phyloP scores from a whole-genome alignment of 1,284 basidiomycete genomes.

The Fomitopsis betulina region DNA sequence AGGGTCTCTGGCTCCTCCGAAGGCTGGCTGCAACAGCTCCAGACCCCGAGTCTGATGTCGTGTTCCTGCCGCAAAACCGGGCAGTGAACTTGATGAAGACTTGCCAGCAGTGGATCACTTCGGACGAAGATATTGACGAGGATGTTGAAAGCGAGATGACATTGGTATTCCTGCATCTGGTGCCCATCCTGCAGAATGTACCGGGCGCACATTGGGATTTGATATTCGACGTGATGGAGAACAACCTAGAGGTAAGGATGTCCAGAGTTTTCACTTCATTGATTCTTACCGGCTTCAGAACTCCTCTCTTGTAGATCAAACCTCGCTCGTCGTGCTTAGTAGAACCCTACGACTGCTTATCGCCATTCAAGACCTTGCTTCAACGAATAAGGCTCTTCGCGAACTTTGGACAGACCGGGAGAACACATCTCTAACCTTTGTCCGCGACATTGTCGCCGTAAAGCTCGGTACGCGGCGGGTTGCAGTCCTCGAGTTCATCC shows the following conservation, averaged over 20 bases:
- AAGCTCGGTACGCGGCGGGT: slow-evolving; percentile 40
- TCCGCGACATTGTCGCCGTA: slow-evolving; percentile 55
- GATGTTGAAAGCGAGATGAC: slow-evolving; percentile 78
- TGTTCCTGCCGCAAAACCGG: slow-evolving; percentile 85
- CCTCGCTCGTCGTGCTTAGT: slow-evolving; percentile 59
- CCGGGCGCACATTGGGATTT: slow-evolving; percentile 90
- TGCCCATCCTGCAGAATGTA: slow-evolving; percentile 86
- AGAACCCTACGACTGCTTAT: slow-evolving; percentile 69
- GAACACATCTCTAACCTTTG: slow-evolving; percentile 44
- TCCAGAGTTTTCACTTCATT: background rate
- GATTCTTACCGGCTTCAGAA: slow-evolving; percentile 36
- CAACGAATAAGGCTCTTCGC: slow-evolving; percentile 71
- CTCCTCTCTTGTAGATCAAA: slow-evolving; percentile 55
- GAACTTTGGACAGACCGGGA: slow-evolving; percentile 67
- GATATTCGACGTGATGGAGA: slow-evolving; percentile 87
- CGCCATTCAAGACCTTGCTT: slow-evolving; percentile 65
- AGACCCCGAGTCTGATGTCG: slow-evolving; percentile 68
- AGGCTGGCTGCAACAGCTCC: slow-evolving; percentile 79
- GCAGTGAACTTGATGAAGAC: slow-evolving; percentile 89
- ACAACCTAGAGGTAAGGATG: slow-evolving; percentile 73
- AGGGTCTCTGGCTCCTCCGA: slow-evolving; percentile 68
- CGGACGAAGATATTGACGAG: slow-evolving; percentile 71
- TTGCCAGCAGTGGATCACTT: slow-evolving; percentile 80
- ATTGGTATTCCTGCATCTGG: slow-evolving; percentile 71
- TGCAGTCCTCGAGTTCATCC: background rate